These are phyloP conservation scores for Metahyphopichia silvanorum DNA, from an alignment of 805 yeast genomes.

Conservation along the genomic window DNA sequence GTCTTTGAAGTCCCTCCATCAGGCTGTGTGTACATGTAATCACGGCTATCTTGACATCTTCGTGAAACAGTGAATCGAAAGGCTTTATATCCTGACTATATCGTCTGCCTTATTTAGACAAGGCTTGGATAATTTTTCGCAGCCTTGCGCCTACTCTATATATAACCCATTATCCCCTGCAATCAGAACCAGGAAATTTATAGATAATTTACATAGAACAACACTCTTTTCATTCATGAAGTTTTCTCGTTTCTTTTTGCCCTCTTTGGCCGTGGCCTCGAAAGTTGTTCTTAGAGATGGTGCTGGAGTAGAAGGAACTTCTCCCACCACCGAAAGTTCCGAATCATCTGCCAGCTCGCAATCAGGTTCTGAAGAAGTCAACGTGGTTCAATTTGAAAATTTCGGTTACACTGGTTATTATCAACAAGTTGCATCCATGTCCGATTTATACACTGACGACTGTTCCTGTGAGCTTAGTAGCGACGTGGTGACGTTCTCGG, in stretches of 20 bases:
- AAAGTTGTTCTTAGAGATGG: background rate
- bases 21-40: no score
- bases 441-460: conserved; percentile 35
- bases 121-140: no score
- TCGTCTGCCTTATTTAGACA: no score
- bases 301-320: background rate
- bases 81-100: no score
- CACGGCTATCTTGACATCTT: no score
- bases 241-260: background rate
- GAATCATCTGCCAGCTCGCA: background rate
- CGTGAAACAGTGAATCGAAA: no score
- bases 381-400: conserved; percentile 45
- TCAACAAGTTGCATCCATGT: conserved; percentile 43
- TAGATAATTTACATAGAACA: no score
- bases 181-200: no score
- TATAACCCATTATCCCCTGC: no score
- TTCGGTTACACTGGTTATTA: conserved; percentile 56
- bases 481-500: conserved; percentile 44
- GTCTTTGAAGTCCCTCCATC: no score
- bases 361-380: conserved; percentile 2
- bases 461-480: conserved; percentile 46
- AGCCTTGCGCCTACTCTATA: no score
- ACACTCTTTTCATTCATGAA: no score
- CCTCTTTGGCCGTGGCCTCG: background rate
- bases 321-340: background rate